A percentile compares a stretch with the other conserved stretches of the same genome.
Evolutionary conservation across 495 filamentous ascomycete genomes (phyloP).

Genomic region (Penicillium cataractarum): DNA sequence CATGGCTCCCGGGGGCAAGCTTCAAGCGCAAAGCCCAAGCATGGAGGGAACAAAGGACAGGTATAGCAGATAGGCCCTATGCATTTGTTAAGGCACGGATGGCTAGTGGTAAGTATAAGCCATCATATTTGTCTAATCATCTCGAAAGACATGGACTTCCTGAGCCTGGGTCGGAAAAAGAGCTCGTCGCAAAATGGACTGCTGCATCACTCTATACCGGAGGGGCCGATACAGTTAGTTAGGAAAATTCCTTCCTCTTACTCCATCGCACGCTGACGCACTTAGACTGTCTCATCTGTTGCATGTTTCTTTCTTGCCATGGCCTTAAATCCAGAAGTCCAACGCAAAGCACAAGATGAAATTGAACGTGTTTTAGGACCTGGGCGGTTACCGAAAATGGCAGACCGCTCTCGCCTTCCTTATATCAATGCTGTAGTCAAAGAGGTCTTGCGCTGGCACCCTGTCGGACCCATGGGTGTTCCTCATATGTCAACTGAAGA

Average conservation of each 20-base stretch:
- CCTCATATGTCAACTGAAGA: constrained; percentile 59
- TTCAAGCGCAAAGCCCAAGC: constrained; percentile 47
- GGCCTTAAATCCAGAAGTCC: constrained; percentile 45
- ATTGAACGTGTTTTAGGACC: constrained; percentile 51
- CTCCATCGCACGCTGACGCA: constrained; percentile 6
- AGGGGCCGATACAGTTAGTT: constrained; percentile 55
- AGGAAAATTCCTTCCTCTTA: neutral
- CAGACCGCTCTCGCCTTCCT: constrained; percentile 40
- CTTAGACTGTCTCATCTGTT: constrained; percentile 21
- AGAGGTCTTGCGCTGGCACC: constrained; percentile 51
- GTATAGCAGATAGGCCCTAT: constrained; percentile 42
- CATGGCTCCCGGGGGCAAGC: constrained; percentile 54
- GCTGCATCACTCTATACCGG: constrained; percentile 57
- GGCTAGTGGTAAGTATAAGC: constrained; percentile 28
- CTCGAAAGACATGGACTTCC: constrained; percentile 28
- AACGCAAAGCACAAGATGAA: constrained; percentile 55
- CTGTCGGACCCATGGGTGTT: constrained; percentile 47
- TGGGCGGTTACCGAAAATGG: constrained; percentile 32
- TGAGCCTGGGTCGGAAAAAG: constrained; percentile 25
- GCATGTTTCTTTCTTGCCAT: constrained; percentile 44
- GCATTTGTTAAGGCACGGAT: constrained; percentile 49
- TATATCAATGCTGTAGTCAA: constrained; percentile 51
- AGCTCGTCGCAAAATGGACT: constrained; percentile 44
- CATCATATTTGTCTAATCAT: constrained; percentile 44
- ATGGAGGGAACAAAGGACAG: constrained; percentile 34